Conservation (phyloP, 2,329 filamentous ascomycete genomes). For the Sporothrix brunneoviolacea region DNA sequence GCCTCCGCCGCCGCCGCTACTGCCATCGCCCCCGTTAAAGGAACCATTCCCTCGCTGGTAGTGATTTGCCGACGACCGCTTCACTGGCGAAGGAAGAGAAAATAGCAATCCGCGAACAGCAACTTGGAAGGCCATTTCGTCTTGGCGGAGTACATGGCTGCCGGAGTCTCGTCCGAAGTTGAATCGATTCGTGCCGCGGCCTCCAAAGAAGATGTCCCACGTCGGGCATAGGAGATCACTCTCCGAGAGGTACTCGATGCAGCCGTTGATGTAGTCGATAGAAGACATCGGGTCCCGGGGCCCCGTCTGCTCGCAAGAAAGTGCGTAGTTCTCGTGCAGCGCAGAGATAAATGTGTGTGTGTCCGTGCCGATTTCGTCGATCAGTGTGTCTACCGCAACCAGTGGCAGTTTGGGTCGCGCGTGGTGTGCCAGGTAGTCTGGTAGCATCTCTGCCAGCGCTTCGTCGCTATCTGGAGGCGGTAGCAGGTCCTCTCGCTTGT, state of each 20-base stretch:
- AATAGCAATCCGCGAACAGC: constrained; percentile 83
- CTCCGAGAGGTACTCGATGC: constrained; percentile 79
- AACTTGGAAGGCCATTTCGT: constrained; percentile 90
- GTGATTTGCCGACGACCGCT: constrained; percentile 52
- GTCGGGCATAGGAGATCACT: constrained; percentile 78
- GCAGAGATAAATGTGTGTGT: constrained; percentile 43
- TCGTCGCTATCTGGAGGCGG: constrained; percentile 32
- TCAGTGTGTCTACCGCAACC: constrained; percentile 66
- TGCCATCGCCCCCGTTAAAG: constrained; percentile 16
- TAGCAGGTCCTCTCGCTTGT: constrained; percentile 65
- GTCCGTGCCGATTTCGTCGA: constrained; percentile 90
- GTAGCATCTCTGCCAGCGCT: constrained; percentile 47
- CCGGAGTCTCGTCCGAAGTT: constrained; percentile 49
- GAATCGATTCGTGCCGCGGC: constrained; percentile 31
- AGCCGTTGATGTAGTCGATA: constrained; percentile 74
- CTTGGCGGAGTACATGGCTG: constrained; percentile 75
- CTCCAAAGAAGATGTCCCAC: constrained; percentile 60
- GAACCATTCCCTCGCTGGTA: constrained; percentile 15
- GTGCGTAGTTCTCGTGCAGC: constrained; percentile 69
- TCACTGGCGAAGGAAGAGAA: constrained; percentile 78
- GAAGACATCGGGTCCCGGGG: constrained; percentile 50
- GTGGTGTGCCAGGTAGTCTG: constrained; percentile 49
- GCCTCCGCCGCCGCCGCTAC: constrained; percentile 31
- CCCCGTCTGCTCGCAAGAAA: constrained; percentile 64
- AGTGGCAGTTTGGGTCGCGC: constrained; percentile 57